Evolutionary conservation across 371 early-diverging fungal genomes (phyloP), one percentile per base, ranked within the genome.

Genomic region (Mortierella sp.): DNA sequence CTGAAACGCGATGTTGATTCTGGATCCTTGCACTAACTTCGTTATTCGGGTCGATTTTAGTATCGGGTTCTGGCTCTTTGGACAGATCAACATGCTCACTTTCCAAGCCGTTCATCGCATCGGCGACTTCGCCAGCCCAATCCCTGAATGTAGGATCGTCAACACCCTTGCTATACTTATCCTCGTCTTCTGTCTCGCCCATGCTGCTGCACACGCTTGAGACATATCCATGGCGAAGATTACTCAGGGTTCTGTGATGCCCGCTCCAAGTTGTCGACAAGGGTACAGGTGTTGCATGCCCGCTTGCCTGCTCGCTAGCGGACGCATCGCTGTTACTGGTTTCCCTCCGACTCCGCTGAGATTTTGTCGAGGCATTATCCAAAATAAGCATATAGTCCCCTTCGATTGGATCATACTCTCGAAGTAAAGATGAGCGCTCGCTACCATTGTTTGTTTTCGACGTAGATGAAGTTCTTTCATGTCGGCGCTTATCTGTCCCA

Each of bases 391-490:
- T 70, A 51, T 79, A 79, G 26, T 74, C 79, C 0, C 79, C 79
- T 14, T 79, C 79, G 37, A 79, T 68, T 2, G 79, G 79, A 22
- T 79, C 79, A 52, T 79, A 79, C 26, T 79, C 74, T 11, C 79
- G 67, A 5, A 66, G 61, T 22, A 73, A 45, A 0, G 68, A 47
- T 9, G 73, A 66, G 8, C 68, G 72, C 14, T 72, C 78, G 26
- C 66, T 57, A 22, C 61, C 26, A 45, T 28, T 28, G 47, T 55
- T 68, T 30, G 43, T 8, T 52, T 57, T 68, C 22, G 62, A 54
- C 2, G 30, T 14, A 8, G 69, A 64, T 39, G 47, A 47, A 1
- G 16, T n/a, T 22, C 47, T 35, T 47, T 62, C 69, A 66, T 57
- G 59, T 10, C 12, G 12, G 18, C 52, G 47, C 35, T 37, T 52